Base-by-base conservation (phyloP, 257 asterid genomes). In the Scutellaria barbata region DNA sequence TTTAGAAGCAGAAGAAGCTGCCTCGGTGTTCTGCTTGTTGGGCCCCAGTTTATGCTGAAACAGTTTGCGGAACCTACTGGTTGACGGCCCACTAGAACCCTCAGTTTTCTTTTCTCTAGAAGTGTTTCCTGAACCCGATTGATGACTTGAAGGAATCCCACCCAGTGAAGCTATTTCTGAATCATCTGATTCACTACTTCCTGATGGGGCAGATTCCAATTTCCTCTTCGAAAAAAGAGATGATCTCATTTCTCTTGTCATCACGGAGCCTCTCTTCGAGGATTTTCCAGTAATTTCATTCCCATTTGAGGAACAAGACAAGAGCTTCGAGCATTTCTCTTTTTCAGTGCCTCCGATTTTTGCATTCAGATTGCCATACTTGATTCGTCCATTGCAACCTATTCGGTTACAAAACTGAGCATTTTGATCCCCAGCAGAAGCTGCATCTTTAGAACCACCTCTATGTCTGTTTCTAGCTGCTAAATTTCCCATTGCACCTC, bases 341-440 rank as follows among this genome's bases (percentile, higher is more conserved):
- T 83, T 89, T 59, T 82, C 87, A 13, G 84, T 57, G 78, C 65
- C 59, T 61, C 84, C 81, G 66, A 18, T 43, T 53, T 63, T 78
- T 43, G 47, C 55, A 71, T 62, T 77, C 68, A 71, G 87, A 57
- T 66, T 63, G 4, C 17, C 56, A 51, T 82, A 78, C 81, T 87
- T 89, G 10, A 89, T 80, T 80, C 88, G 86, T 56, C 97, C 94
- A 20, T 79, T 83, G 85, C 97, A 90, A 75, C 97, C 97, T 80
- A 81, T 82, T 61, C 97, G 83, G 63, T 89, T 86, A 76, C 97
- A 90, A 57, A 85, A 85, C 37, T 87, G 87, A 74, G 77, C 79
- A 57, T 79, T 77, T 72, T 78, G 85, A 71, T 77, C 90, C 63
- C 68, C 75, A 40, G 48, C 79, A 0, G 76, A 48, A 22, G 75